These are phyloP conservation scores for Colletotrichum siamense DNA, from an alignment of 2,329 filamentous ascomycete species.

Conservation along the genomic window DNA sequence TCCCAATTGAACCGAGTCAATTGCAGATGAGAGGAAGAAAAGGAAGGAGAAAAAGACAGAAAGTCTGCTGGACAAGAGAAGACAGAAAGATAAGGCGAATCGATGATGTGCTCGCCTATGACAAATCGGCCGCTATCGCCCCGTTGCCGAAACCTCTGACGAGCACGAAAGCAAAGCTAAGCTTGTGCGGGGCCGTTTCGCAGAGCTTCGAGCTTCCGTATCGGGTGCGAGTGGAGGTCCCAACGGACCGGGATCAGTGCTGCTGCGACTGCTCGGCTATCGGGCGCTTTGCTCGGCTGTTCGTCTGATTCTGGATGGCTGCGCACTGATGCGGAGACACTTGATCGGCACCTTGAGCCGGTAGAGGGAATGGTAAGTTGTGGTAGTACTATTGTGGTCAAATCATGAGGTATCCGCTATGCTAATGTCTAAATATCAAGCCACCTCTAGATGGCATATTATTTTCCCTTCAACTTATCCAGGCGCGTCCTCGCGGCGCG, in stretches of 20 bases:
- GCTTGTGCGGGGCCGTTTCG: not conserved
- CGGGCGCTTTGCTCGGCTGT: conserved; percentile 1
- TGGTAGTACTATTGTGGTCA: not conserved
- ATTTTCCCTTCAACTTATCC: conserved; percentile 45
- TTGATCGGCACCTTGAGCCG: not conserved
- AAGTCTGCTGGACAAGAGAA: not conserved
- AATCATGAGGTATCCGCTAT: not conserved
- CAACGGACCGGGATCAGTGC: not conserved
- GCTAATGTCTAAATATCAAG: not conserved
- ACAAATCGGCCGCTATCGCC: conserved; percentile 20
- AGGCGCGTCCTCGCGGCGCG: conserved; percentile 55
- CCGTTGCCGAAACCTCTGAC: not conserved
- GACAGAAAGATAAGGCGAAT: not conserved
- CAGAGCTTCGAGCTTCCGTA: conserved; percentile 6
- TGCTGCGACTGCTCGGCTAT: conserved; percentile 19
- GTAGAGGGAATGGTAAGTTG: too few species aligned
- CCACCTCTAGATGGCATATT: not conserved
- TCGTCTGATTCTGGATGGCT: conserved; percentile 4
- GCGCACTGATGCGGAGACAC: not conserved
- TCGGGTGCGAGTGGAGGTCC: not conserved
- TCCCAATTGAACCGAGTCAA: not conserved
- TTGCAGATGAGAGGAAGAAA: not conserved
- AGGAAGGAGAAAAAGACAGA: not conserved
- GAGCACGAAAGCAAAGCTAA: not conserved
- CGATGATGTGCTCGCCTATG: conserved; percentile 9